Base-by-base conservation (phyloP, 1,284 basidiomycete genomes). In the Leccinum pachyderme region DNA sequence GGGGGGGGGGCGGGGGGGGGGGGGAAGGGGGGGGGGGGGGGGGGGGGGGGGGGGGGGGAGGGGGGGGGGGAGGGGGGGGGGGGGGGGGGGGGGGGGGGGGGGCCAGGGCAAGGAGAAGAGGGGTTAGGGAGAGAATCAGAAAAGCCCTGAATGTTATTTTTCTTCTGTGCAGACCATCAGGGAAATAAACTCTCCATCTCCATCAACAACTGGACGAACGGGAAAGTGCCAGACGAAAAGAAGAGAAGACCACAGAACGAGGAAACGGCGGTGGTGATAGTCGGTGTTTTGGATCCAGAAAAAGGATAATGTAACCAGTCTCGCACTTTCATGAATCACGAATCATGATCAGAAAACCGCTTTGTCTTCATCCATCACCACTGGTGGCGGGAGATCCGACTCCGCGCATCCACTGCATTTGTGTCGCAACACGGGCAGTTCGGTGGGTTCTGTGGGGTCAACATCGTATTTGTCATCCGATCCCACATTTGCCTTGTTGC, bases 341-440 rank as follows among this genome's bases (percentile, higher is more conserved):
- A 39, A 39, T 39, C 12, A 15, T 3, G 11, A 18, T 52, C 51
- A 52, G 7, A 47, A 45, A 6, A 24, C 39, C 2, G 5, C 35
- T 45, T 55, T 55, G 43, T 18, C 7, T 2, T 35, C 35, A 37
- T 8, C 35, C 18, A 11, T 18, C 9, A 39, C 32, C 13, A 13
- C 15, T 1, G n/a, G 35, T 5, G 9, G 37, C n/a, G 7, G 35
- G 15, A 22, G 7, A 29, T 37, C 39, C 8, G 2, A 22, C 37
- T 41, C 41, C 5, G n/a, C 18, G n/a, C 12, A 9, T 6, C 5
- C 31, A 9, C 43, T 29, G 15, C 7, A 15, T 39, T n/a, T 32
- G 15, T 25, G 22, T 22, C 31, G 29, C 27, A 65, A 35, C 32
- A 53, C 45, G 1, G 50, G 49, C 18, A 58, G 11, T 22, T 64